Conservation (phyloP, 305 asterid species). For the Ilex paraguariensis region DNA sequence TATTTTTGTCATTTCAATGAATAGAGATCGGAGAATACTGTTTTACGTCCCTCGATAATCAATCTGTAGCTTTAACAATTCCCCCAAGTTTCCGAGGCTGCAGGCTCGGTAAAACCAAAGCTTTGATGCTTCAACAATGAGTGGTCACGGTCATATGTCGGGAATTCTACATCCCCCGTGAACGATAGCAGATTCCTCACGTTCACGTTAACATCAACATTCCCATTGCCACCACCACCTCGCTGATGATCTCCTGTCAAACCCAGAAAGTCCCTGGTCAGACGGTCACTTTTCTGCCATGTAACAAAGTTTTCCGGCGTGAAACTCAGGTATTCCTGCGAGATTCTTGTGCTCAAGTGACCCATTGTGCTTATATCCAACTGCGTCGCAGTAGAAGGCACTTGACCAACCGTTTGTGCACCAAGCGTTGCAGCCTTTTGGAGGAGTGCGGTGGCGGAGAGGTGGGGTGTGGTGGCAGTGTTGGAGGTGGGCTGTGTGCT, state of each 20-base stretch:
- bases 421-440: conserved; percentile 65
- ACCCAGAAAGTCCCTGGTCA: conserved; percentile 79
- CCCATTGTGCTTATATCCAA: conserved; percentile 30
- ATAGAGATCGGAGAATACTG: too few species aligned
- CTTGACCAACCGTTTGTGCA: conserved; percentile 28
- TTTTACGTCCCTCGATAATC: too few species aligned
- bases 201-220: conserved; percentile 12
- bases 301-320: conserved; percentile 14
- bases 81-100: conserved; percentile 41
- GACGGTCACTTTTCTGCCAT: conserved; percentile 54
- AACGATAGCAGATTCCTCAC: conserved; percentile 36
- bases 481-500: background rate
- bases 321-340: conserved; percentile 9
- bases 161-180: conserved; percentile 37
- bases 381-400: conserved; percentile 61
- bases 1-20: too few species aligned
- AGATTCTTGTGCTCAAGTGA: conserved; percentile 22
- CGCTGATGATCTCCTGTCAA: conserved; percentile 38
- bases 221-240: conserved; percentile 7
- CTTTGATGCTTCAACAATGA: conserved; percentile 47
- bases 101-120: conserved; percentile 46
- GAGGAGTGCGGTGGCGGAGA: conserved; percentile 75
- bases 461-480: conserved; percentile 20
- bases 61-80: conserved; percentile 31
- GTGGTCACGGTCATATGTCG: conserved; percentile 33